Evolutionary conservation across 2,329 filamentous ascomycete species (phyloP).

Genomic region (Ophiostoma triangulosporum): DNA sequence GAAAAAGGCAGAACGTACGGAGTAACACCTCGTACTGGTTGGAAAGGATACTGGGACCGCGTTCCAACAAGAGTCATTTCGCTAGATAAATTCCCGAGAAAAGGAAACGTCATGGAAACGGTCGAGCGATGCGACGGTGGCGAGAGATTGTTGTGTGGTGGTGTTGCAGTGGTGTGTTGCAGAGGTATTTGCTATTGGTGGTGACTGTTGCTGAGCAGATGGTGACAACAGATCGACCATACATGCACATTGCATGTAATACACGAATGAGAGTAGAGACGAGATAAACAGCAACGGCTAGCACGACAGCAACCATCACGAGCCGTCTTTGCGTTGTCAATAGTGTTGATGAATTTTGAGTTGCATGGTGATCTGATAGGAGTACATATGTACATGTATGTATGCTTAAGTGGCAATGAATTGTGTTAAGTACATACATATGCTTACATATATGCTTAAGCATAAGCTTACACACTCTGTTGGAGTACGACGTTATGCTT

Average conservation of each 20-base stretch:
- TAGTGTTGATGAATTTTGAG: no score
- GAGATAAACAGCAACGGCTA: background rate
- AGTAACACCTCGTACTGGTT: background rate
- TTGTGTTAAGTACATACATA: no score
- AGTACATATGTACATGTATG: no score
- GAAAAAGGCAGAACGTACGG: background rate
- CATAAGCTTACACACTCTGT: no score
- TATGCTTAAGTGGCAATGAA: no score
- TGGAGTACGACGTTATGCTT: no score
- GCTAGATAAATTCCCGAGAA: background rate
- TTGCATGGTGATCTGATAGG: no score
- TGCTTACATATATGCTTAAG: no score
- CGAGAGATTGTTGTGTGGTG: background rate
- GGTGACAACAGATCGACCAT: no score
- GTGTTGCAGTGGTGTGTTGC: background rate
- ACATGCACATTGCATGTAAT: no score
- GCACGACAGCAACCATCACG: no score
- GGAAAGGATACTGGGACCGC: background rate
- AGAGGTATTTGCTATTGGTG: background rate
- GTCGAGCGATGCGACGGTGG: background rate
- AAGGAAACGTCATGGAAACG: background rate
- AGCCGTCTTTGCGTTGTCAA: no score
- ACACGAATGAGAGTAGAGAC: background rate
- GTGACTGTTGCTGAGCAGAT: background rate
- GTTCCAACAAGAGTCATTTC: background rate